These are phyloP conservation scores for Nakazawaea ambrosiae DNA, from an alignment of 805 yeast genomes.

Conservation along the genomic window DNA sequence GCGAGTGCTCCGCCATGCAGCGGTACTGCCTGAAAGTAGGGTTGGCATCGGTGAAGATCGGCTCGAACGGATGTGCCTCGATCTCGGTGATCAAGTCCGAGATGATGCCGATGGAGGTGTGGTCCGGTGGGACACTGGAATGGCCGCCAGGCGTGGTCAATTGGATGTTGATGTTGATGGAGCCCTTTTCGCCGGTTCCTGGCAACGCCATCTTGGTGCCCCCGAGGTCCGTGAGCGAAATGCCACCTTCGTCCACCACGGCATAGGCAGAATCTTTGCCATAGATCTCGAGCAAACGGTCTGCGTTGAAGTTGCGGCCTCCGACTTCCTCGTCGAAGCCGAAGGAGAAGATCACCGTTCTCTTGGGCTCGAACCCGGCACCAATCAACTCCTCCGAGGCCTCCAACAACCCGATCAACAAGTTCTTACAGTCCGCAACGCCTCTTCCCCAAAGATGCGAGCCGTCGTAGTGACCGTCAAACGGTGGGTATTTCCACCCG, in stretches of 20 bases:
- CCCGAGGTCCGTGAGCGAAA: conserved; percentile 26
- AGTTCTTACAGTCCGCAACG: conserved; percentile 35
- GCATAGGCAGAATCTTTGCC: conserved; percentile 37
- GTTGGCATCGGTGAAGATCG: conserved; percentile 32
- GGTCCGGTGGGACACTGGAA: conserved; percentile 41
- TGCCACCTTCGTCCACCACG: conserved; percentile 38
- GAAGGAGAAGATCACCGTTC: conserved; percentile 39
- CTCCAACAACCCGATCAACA: conserved; percentile 32
- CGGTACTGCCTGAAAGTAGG: conserved; percentile 37
- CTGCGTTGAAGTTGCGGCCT: conserved; percentile 31
- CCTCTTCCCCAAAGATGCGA: conserved; percentile 33
- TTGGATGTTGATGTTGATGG: conserved; percentile 31
- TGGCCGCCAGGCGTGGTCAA: conserved; percentile 44
- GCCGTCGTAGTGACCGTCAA: conserved; percentile 31
- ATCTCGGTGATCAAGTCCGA: conserved; percentile 31
- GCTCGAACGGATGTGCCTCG: conserved; percentile 30
- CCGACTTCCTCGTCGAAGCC: conserved; percentile 45
- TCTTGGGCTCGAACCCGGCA: conserved; percentile 30
- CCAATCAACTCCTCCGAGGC: conserved; percentile 23
- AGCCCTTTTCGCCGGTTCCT: conserved; percentile 44
- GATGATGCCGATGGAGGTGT: conserved; percentile 41
- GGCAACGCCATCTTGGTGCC: conserved; percentile 36
- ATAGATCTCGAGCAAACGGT: conserved; percentile 26
- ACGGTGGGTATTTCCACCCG: conserved; percentile 33
- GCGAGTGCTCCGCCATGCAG: conserved; percentile 39